Base-by-base conservation (phyloP, 2,329 filamentous ascomycete genomes). In the Monosporascus cannonballus region DNA sequence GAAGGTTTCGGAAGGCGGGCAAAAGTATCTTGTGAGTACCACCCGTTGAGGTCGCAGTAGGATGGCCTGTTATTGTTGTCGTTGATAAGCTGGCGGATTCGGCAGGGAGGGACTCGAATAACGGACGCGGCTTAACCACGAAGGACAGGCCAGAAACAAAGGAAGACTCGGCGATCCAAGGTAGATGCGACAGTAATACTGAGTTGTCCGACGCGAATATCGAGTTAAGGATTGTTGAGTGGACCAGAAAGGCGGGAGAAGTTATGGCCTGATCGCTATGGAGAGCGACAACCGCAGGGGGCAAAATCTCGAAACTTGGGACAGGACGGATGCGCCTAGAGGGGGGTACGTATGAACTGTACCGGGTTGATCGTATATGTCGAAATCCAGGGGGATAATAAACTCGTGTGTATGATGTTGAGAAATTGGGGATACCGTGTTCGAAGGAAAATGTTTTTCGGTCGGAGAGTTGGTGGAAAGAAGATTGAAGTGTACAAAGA, bases 101-200 rank as follows among this genome's bases (percentile, higher is more conserved):
- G 51, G 51, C 51, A 59, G 51, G 55, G 45, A 30, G 37, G 50
- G 59, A 58, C 57, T 59, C 56, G 54, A 60, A 30, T 51, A 39
- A 38, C 50, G 30, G 54, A 53, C 52, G 54, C 55, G 38, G 52
- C 50, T 34, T 24, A 51, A 53, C 53, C 49, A 66, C 64, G 65
- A 66, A 67, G 63, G 60, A 59, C 36, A 60, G 38, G 47, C 54
- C 53, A 53, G 52, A 49, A 57, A 65, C 60, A 65, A 64, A 62
- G 62, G 60, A 54, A 54, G 59, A 52, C 45, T 60, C 56, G 56
- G 53, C 38, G 49, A 50, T 44, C 55, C 53, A 50, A 55, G 54
- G 54, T 49, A 58, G 52, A 45, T 17, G 47, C 56, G 53, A 51
- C 52, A 56, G 53, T 48, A 53, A 37, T 42, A 51, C 45, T 30